Conservation (phyloP, 2,329 filamentous ascomycete species). For the Alternaria sp. region DNA sequence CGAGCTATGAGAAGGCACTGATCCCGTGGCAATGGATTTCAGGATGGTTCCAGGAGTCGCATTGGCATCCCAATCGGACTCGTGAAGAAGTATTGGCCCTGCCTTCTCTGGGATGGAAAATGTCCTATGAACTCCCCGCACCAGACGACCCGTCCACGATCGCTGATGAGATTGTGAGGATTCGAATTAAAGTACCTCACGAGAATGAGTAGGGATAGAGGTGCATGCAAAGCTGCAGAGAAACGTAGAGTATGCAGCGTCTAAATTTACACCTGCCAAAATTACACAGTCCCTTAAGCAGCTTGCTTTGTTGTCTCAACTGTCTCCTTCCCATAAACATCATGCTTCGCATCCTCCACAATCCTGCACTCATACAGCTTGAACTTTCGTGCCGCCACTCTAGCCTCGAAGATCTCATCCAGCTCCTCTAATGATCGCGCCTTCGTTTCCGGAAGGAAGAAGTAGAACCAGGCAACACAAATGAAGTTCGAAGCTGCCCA, state of each 20-base stretch:
- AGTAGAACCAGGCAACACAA: constrained; percentile 63
- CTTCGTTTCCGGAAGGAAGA: constrained; percentile 63
- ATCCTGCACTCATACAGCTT: constrained; percentile 29
- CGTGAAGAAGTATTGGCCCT: neutral
- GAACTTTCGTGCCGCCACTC: constrained; percentile 29
- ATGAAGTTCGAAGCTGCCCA: constrained; percentile 47
- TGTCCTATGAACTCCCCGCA: neutral
- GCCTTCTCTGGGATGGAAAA: neutral
- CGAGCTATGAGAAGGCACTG: neutral
- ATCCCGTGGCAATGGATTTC: neutral
- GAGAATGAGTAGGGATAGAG: neutral
- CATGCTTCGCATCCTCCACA: constrained; percentile 26
- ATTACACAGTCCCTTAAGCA: neutral
- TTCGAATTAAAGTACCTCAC: neutral
- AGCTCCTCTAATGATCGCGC: constrained; percentile 34
- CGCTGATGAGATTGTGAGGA: neutral
- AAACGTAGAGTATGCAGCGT: too few relatives aligned
- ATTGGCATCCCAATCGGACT: neutral
- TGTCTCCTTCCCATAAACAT: constrained; percentile 10
- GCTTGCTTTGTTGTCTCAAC: neutral
- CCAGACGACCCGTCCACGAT: neutral
- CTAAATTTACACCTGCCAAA: too few relatives aligned
- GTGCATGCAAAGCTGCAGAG: neutral
- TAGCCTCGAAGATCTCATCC: constrained; percentile 37
- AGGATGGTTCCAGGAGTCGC: neutral